Conservation (phyloP, 495 filamentous ascomycete species). For the Friedmanniomyces simplex region DNA sequence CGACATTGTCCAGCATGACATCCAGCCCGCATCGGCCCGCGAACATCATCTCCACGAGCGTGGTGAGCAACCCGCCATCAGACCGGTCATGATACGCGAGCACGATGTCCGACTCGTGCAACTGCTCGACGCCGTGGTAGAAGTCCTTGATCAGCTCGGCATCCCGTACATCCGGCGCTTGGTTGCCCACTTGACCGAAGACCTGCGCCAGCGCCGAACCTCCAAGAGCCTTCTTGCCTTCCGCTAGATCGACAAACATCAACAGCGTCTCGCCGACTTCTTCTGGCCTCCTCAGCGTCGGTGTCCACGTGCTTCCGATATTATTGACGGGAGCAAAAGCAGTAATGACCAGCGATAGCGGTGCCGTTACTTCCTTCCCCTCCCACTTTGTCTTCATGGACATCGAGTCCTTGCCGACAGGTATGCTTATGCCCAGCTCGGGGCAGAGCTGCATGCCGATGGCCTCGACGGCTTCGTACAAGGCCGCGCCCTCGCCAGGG, state of each 20-base stretch:
- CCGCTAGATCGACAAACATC: conserved; percentile 82
- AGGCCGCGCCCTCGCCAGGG: conserved; percentile 82
- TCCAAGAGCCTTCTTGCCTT: conserved; percentile 66
- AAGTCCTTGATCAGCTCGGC: conserved; percentile 75
- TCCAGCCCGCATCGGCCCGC: conserved; percentile 85
- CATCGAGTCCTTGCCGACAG: conserved; percentile 95
- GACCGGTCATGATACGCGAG: conserved; percentile 92
- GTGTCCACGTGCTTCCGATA: conserved; percentile 83
- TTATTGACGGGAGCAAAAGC: conserved; percentile 77
- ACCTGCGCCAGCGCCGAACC: conserved; percentile 90
- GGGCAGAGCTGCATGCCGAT: conserved; percentile 83
- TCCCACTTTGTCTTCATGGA: conserved; percentile 98
- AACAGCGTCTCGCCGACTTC: conserved; percentile 85
- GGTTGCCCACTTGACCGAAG: conserved; percentile 74
- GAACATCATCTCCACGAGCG: conserved; percentile 95
- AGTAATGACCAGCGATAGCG: conserved; percentile 79
- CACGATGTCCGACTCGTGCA: conserved; percentile 79
- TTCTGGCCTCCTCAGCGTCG: conserved; percentile 67
- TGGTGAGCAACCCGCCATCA: conserved; percentile 87
- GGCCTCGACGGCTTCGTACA: conserved; percentile 91
- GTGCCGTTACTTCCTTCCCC: conserved; percentile 86
- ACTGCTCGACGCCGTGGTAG: conserved; percentile 77
- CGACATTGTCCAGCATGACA: conserved; percentile 68
- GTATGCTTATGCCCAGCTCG: conserved; percentile 77
- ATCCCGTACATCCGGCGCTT: conserved; percentile 77